Percentiles rank a stretch among this genome's conserved stretches.
Evolutionary conservation across 768 basidiomycete genomes (phyloP).

Genomic region (Hericium coralloides): DNA sequence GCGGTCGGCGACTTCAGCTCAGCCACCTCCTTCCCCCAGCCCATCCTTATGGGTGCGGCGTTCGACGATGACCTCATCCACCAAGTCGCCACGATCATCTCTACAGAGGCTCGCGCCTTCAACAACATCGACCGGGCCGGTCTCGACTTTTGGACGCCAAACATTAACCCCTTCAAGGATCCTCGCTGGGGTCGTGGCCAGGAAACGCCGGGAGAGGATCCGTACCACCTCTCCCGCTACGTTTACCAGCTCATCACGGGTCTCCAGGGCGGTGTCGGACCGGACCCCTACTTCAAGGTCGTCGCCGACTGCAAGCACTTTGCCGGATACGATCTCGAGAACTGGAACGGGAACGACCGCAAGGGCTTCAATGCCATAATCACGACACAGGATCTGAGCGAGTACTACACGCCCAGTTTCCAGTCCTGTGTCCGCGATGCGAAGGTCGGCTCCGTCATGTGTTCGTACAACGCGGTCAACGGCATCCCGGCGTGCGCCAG

Average conservation of each 20-base stretch:
- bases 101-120: constrained; percentile 51
- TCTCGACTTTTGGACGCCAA: constrained; percentile 46
- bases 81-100: constrained; percentile 38
- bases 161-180: constrained; percentile 45
- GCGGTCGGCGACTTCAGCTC: constrained; percentile 41
- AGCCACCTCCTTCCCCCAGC: constrained; percentile 51
- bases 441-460: constrained; percentile 52
- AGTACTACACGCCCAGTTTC: constrained; percentile 49
- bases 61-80: constrained; percentile 48
- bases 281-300: constrained; percentile 40
- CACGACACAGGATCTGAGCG: constrained; percentile 43
- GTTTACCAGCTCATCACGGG: constrained; percentile 45
- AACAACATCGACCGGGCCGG: constrained; percentile 46
- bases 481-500: constrained; percentile 49
- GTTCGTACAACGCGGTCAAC: constrained; percentile 55
- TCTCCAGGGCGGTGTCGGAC: constrained; percentile 49
- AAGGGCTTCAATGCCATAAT: constrained; percentile 48
- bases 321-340: constrained; percentile 49
- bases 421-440: constrained; percentile 54
- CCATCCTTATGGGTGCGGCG: constrained; percentile 44
- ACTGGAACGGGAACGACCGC: constrained; percentile 45
- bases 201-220: constrained; percentile 56
- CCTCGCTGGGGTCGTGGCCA: constrained; percentile 57
- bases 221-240: constrained; percentile 43
- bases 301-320: constrained; percentile 54